A percentile compares a stretch with the other conserved stretches of the same genome.
Evolutionary conservation across 495 filamentous ascomycete genomes (phyloP).

Genomic region (Penicillium herquei): DNA sequence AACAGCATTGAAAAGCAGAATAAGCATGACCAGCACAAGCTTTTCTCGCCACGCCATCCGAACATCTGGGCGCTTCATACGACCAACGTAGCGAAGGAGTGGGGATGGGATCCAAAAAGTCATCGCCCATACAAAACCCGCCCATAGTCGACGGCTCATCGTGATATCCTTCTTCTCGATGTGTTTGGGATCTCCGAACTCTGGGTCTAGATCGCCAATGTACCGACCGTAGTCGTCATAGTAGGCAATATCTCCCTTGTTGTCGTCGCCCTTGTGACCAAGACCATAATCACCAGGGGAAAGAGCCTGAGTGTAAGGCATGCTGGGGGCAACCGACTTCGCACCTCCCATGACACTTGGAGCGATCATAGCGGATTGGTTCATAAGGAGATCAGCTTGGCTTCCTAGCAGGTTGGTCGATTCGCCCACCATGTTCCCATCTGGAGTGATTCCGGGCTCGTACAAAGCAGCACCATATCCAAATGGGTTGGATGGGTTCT

Average conservation of each 20-base stretch:
- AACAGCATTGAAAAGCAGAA: constrained; percentile 76
- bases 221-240: constrained; percentile 58
- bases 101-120: constrained; percentile 97
- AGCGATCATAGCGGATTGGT: constrained; percentile 59
- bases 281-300: constrained; percentile 78
- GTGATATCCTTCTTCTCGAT: constrained; percentile 69
- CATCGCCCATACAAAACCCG: constrained; percentile 73
- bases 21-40: constrained; percentile 75
- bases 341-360: constrained; percentile 55
- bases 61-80: constrained; percentile 97
- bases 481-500: constrained; percentile 31
- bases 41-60: constrained; percentile 98
- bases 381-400: constrained; percentile 66
- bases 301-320: constrained; percentile 53
- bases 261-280: constrained; percentile 78
- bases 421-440: constrained; percentile 49
- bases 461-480: constrained; percentile 34
- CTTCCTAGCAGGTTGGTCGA: constrained; percentile 64
- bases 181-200: constrained; percentile 70
- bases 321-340: constrained; percentile 71
- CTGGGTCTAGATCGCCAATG: constrained; percentile 65
- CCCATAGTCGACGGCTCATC: constrained; percentile 69
- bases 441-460: constrained; percentile 28
- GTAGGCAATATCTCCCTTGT: constrained; percentile 64
- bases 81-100: constrained; percentile 71